These are phyloP conservation scores for Epichloe uncinata DNA, from an alignment of 2,329 filamentous ascomycete genomes.

Conservation along the genomic window DNA sequence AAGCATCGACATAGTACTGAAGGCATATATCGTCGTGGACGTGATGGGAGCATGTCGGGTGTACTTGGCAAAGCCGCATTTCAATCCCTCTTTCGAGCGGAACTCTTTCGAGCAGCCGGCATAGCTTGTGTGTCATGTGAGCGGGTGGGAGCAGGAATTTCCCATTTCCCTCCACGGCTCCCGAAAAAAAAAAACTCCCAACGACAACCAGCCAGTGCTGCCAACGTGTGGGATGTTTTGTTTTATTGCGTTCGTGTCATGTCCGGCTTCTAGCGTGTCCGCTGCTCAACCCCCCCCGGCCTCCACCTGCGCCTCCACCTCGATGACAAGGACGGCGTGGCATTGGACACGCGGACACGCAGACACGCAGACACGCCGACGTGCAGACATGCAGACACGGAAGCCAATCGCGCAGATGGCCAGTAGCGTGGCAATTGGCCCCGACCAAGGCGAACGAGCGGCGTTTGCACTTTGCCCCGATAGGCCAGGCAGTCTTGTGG, in stretches of 20 bases:
- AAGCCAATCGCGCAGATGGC: not conserved
- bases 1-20: not conserved
- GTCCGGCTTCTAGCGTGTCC: not conserved
- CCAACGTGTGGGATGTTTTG: not conserved
- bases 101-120: not conserved
- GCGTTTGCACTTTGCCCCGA: not conserved
- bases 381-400: not conserved
- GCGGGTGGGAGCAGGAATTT: not conserved
- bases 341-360: too few relatives aligned
- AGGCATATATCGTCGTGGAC: not conserved
- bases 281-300: too few relatives aligned
- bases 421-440: not conserved
- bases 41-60: too few relatives aligned
- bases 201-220: not conserved
- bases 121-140: constrained; percentile 4
- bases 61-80: too few relatives aligned
- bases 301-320: not conserved
- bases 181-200: too few relatives aligned
- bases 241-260: not conserved
- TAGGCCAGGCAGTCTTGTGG: not conserved
- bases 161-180: not conserved
- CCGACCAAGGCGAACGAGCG: not conserved
- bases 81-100: not conserved
- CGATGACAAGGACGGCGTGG: not conserved
- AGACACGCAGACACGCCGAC: too few relatives aligned